Conservation (phyloP, 2,329 filamentous ascomycete species). For the Calcarisporium arbuscula region DNA sequence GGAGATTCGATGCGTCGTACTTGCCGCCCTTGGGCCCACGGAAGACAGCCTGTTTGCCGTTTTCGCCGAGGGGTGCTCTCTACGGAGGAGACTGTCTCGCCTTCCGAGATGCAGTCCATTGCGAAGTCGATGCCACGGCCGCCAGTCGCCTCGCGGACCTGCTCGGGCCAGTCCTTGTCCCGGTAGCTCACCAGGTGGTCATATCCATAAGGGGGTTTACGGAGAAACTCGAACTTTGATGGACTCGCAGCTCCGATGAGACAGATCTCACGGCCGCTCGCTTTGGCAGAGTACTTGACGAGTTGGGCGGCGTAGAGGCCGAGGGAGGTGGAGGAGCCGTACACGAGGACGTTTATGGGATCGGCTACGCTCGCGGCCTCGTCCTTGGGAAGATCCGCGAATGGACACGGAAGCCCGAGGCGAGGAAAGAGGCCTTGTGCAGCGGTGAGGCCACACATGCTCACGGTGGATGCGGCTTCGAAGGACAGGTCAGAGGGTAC, state of each 20-base stretch:
- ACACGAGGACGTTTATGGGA: conserved; percentile 19
- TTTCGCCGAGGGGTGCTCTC: conserved; percentile 18
- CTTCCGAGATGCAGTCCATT: conserved; percentile 34
- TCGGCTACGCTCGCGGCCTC: accelerated
- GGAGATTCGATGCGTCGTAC: conserved; percentile 17
- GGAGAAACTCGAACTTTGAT: conserved; percentile 19
- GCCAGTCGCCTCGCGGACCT: conserved; percentile 18
- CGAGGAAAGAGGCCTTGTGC: conserved; percentile 34
- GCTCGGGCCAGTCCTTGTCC: conserved; percentile 23
- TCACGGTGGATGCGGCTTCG: conserved; percentile 32
- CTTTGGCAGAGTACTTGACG: conserved; percentile 9
- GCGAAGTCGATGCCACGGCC: conserved; percentile 26
- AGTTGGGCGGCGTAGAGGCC: conserved; percentile 27
- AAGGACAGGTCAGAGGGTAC: conserved; percentile 23
- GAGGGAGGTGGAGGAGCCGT: conserved; percentile 26
- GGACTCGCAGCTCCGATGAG: conserved; percentile 24
- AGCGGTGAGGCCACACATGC: conserved; percentile 35
- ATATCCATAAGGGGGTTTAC: conserved; percentile 27
- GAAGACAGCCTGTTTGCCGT: conserved; percentile 20
- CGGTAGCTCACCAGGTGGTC: conserved; percentile 32
- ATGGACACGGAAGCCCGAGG: conserved; percentile 27
- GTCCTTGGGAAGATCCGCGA: conserved; percentile 8
- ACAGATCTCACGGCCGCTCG: conserved; percentile 8
- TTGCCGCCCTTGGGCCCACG: conserved; percentile 15
- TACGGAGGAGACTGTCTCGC: conserved; percentile 24